phyloP scores from a whole-genome alignment of 176 grass and related monocot genomes.

The Olyra latifolia region DNA sequence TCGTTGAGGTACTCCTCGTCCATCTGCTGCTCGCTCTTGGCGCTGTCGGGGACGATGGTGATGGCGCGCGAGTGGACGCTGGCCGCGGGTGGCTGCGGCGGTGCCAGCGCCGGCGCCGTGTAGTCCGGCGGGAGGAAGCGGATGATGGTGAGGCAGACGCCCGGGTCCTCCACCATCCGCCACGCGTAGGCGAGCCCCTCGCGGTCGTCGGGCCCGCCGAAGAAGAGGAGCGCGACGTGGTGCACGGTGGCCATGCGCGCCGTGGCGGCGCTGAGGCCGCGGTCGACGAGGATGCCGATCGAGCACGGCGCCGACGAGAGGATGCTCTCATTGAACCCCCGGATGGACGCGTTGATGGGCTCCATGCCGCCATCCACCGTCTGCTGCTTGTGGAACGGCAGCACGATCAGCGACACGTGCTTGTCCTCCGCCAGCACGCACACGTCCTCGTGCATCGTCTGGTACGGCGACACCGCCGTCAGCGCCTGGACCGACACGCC shows the following conservation, averaged over 20 bases:
- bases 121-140: conserved; percentile 60
- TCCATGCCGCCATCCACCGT: conserved; percentile 60
- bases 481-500: conserved; percentile 43
- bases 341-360: conserved; percentile 49
- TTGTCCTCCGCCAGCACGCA: conserved; percentile 64
- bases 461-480: conserved; percentile 63
- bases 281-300: conserved; percentile 74
- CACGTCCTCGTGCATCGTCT: conserved; percentile 71
- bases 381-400: conserved; percentile 72
- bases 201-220: conserved; percentile 79
- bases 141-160: conserved; percentile 66
- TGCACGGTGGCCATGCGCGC: conserved; percentile 34
- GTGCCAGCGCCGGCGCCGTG: conserved; percentile 11
- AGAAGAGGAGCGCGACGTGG: conserved; percentile 70
- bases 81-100: not conserved
- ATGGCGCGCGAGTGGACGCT: conserved; percentile 38
- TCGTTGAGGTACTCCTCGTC: conserved; percentile 69
- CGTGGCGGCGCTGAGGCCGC: conserved; percentile 54
- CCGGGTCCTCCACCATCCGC: conserved; percentile 62
- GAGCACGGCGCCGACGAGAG: conserved; percentile 66
- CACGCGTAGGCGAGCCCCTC: conserved; percentile 66
- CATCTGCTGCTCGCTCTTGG: conserved; percentile 47
- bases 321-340: conserved; percentile 54
- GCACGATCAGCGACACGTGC: conserved; percentile 54
- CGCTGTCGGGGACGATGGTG: conserved; percentile 43